Base-by-base conservation (phyloP, 148 eudicot species). In the Hydrangea macrophylla region DNA sequence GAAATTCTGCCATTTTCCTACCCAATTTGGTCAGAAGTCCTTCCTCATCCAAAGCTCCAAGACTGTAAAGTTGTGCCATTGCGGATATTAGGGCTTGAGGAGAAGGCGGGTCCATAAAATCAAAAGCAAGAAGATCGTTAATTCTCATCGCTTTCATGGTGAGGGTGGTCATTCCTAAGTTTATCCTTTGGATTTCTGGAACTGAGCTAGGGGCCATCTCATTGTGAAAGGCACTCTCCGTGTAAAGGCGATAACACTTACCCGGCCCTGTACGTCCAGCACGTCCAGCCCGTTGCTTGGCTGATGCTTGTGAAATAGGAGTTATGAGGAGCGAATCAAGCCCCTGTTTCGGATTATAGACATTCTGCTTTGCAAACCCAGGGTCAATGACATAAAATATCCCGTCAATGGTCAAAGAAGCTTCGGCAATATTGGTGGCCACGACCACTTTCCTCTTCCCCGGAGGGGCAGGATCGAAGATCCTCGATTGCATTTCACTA, bases 201-300 rank as follows among this genome's bases (percentile, higher is more conserved):
- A 90, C 70, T 10, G 92, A 65, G 8, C 95, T 85, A 48, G 96
- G 95, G 6, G 95, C 83, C 98, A 94, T 90, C 71, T 94, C 98
- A 72, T 88, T 90, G 30, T 89, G 86, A 64, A 85, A 90, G 9
- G 98, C 98, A 72, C 91, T 90, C 75, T 90, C 97, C 0, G 98
- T 94, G 62, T 94, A 94, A 17, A 94, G 85, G 12, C 98, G 90
- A 37, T 86, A 94, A 75, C 98, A 90, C 78, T 88, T 90, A 58
- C 98, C 97, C 0, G 97, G 97, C 20, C 97, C 98, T 0, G 98
- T 94, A 67, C 98, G 86, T 24, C 98, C 98, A 45, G 97, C 98
- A 24, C 96, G 80, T 3, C 99, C 99, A 28, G 92, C 92, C 58
- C 97, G 76, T 61, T 92, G 97, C 85, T 86, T 87, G 25, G 97